These are phyloP conservation scores for Lachancea thermotolerans DNA, from an alignment of 805 yeast species.

Conservation along the genomic window DNA sequence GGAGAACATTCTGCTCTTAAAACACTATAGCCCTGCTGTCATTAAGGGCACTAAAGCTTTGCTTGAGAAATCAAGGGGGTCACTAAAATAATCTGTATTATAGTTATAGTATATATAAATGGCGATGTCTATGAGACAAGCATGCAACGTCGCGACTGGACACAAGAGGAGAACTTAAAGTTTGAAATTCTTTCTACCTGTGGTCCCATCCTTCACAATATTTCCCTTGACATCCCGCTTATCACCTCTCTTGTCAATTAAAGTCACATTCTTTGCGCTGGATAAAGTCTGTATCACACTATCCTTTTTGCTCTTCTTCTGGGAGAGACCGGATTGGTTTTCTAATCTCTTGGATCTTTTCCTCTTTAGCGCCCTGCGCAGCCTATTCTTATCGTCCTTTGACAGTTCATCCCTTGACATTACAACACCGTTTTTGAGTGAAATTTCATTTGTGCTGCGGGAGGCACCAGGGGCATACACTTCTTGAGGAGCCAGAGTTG, in stretches of 20 bases:
- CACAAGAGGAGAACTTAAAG: slow-evolving; percentile 10
- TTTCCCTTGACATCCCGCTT: slow-evolving; percentile 69
- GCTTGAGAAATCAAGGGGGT: slow-evolving; percentile 31
- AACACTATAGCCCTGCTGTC: slow-evolving; percentile 81
- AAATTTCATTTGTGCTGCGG: slow-evolving; percentile 52
- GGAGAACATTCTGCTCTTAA: slow-evolving; percentile 74
- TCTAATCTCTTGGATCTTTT: slow-evolving; percentile 51
- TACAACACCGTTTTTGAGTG: slow-evolving; percentile 69
- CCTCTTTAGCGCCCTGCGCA: slow-evolving; percentile 82
- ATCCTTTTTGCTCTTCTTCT: slow-evolving; percentile 48
- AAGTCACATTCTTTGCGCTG: slow-evolving; percentile 68
- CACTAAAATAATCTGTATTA: slow-evolving; percentile 9
- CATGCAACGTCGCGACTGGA: neutral
- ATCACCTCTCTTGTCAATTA: slow-evolving; percentile 71
- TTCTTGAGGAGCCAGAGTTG: slow-evolving; percentile 92
- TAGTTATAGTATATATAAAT: neutral
- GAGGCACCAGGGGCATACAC: slow-evolving; percentile 51
- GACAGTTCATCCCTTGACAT: slow-evolving; percentile 76
- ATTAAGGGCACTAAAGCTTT: slow-evolving; percentile 52
- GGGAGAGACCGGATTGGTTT: slow-evolving; percentile 31
- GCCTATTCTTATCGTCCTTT: slow-evolving; percentile 78
- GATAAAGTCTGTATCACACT: slow-evolving; percentile 64
- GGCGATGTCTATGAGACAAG: neutral
- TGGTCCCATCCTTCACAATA: slow-evolving; percentile 38
- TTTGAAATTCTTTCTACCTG: slow-evolving; percentile 23